phyloP scores from a whole-genome alignment of 371 early-diverging fungal genomes.

The Apophysomyces variabilis region DNA sequence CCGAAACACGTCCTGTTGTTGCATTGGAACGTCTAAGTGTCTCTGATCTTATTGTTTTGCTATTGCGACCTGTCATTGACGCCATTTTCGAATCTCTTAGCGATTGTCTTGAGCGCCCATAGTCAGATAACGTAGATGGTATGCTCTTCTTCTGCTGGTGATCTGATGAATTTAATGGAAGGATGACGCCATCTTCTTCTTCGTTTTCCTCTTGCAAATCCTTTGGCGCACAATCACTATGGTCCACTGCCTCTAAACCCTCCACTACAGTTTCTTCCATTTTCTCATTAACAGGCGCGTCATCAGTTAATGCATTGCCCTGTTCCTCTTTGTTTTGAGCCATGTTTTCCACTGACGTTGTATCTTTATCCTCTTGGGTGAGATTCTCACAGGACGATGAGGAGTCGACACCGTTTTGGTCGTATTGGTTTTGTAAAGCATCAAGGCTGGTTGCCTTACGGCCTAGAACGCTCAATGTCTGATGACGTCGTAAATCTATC shows the following conservation, averaged over 20 bases:
- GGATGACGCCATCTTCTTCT: background rate
- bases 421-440: conserved; percentile 38
- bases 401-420: conserved; percentile 3
- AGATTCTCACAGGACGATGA: background rate
- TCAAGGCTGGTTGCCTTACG: conserved; percentile 44
- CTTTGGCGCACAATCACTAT: background rate
- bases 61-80: background rate
- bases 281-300: background rate
- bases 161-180: background rate
- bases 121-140: background rate
- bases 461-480: conserved; percentile 41
- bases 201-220: background rate
- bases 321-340: background rate
- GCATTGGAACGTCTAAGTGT: conserved; percentile 6
- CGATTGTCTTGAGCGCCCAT: background rate
- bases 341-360: too few relatives aligned
- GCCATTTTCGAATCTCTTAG: background rate
- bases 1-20: background rate
- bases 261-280: background rate
- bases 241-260: background rate
- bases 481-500: conserved; percentile 29
- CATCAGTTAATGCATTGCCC: background rate
- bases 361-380: background rate
- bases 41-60: background rate
- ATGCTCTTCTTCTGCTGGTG: background rate